Conservation (phyloP, 352 stramenopile species). For the Nothophytophthora sp. region DNA sequence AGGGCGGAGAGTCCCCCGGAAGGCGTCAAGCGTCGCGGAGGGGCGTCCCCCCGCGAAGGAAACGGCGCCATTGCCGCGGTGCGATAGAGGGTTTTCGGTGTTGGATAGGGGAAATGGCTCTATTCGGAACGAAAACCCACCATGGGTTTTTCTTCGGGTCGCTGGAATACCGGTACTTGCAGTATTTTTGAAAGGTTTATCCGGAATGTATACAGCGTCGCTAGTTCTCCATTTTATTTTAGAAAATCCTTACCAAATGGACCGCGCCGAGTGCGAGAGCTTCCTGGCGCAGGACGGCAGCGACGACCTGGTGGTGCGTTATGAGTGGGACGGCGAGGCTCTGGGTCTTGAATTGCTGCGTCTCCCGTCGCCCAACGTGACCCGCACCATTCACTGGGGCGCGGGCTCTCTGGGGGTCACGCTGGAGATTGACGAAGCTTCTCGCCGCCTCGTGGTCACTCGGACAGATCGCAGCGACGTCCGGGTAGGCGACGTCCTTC, state of each 20-base stretch:
- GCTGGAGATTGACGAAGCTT: conserved; percentile 74
- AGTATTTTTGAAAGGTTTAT: too few relatives aligned
- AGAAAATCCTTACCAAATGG: too few relatives aligned
- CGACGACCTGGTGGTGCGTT: conserved; percentile 59
- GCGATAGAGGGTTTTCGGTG: too few relatives aligned
- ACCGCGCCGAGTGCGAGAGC: conserved; percentile 33
- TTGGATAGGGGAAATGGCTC: too few relatives aligned
- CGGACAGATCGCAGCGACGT: conserved; percentile 57
- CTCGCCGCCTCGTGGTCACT: conserved; percentile 67
- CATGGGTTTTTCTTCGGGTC: too few relatives aligned
- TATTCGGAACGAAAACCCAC: too few relatives aligned
- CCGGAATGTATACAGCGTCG: too few relatives aligned
- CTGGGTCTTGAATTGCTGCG: conserved; percentile 68
- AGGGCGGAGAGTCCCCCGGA: background rate
- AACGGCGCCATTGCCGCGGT: too few relatives aligned
- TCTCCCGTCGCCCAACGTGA: conserved; percentile 11
- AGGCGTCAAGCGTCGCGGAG: conserved; percentile 16
- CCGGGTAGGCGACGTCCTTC: conserved; percentile 53
- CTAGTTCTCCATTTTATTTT: too few relatives aligned
- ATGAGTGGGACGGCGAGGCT: conserved; percentile 49
- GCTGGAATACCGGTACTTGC: background rate
- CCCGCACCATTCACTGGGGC: conserved; percentile 43
- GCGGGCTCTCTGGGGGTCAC: conserved; percentile 60
- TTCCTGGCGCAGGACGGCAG: conserved; percentile 46
- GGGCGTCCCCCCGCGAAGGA: conserved; percentile 2